These are phyloP conservation scores for Rhizopogon sp. DNA, from an alignment of 768 basidiomycete genomes.

Conservation along the genomic window DNA sequence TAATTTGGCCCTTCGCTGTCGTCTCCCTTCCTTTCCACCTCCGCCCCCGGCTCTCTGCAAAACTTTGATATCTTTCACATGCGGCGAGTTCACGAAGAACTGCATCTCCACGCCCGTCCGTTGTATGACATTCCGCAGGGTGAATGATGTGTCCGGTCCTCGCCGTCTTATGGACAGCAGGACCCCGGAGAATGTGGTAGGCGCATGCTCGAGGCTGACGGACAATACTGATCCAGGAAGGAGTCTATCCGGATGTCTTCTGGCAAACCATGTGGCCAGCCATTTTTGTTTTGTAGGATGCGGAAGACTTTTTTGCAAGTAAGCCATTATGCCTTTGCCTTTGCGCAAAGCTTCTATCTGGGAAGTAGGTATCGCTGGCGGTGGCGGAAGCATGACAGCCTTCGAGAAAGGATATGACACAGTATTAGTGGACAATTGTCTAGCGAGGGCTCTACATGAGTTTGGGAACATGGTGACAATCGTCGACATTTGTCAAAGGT, in stretches of 20 bases:
- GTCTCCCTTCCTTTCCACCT: conserved; percentile 39
- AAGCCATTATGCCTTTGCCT: conserved; percentile 78
- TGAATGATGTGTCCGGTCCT: conserved; percentile 84
- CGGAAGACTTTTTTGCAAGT: conserved; percentile 61
- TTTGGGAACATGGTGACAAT: conserved; percentile 8
- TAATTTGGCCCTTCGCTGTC: conserved; percentile 74
- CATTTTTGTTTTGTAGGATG: conserved; percentile 66
- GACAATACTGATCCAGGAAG: conserved; percentile 84
- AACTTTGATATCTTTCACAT: conserved; percentile 83
- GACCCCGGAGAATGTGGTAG: conserved; percentile 84
- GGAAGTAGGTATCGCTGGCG: conserved; percentile 30
- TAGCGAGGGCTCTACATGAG: conserved; percentile 9
- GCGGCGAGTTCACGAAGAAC: conserved; percentile 81
- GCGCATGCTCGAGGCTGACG: conserved; percentile 71
- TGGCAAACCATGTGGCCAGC: conserved; percentile 66
- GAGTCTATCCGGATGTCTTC: conserved; percentile 62
- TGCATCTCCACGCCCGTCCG: conserved; percentile 92
- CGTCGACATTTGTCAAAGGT: neutral
- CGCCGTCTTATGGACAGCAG: conserved; percentile 78
- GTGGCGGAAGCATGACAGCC: conserved; percentile 49
- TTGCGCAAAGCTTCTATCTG: conserved; percentile 43
- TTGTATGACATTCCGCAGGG: conserved; percentile 85
- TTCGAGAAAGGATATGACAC: conserved; percentile 68
- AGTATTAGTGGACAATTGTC: conserved; percentile 20
- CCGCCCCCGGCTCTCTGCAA: conserved; percentile 51